Percentiles rank a stretch among this genome's conserved stretches.
phyloP scores from a whole-genome alignment of 768 basidiomycete genomes.

The Mycena venus region DNA sequence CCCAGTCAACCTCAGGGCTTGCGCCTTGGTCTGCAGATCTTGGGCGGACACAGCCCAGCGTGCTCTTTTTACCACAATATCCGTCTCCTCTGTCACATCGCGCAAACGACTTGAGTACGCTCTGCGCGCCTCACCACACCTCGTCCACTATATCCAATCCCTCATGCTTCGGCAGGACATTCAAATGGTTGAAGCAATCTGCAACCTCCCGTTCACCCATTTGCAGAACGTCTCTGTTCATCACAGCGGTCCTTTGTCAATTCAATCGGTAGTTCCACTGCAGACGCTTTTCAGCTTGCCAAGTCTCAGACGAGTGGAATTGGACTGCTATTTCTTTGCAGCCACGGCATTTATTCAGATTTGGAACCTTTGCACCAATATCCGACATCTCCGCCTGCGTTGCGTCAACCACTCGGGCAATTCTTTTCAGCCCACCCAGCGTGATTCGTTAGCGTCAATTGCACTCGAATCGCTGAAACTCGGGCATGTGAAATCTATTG shows the following conservation, averaged over 20 bases:
- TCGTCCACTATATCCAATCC: not conserved
- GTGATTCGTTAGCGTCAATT: not conserved
- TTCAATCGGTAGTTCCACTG: not conserved
- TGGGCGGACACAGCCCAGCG: not conserved
- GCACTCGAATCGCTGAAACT: not conserved
- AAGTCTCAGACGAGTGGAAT: not conserved
- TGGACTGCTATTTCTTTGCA: not conserved
- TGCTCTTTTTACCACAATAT: not conserved
- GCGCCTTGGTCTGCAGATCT: not conserved
- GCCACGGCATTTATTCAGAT: not conserved
- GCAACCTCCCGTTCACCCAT: not conserved
- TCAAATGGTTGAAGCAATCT: not conserved
- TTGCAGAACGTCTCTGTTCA: not conserved
- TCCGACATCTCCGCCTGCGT: not conserved
- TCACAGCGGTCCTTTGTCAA: not conserved
- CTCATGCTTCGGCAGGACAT: not conserved
- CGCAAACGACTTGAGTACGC: not conserved
- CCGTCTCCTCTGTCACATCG: no score
- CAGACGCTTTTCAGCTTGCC: not conserved
- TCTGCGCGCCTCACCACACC: not conserved
- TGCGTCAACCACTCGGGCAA: not conserved
- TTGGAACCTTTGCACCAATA: not conserved
- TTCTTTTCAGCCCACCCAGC: not conserved
- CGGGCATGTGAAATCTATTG: not conserved
- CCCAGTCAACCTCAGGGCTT: not conserved